These are phyloP conservation scores for Jasminum sambac DNA, from an alignment of 257 asterid genomes.

Conservation along the genomic window DNA sequence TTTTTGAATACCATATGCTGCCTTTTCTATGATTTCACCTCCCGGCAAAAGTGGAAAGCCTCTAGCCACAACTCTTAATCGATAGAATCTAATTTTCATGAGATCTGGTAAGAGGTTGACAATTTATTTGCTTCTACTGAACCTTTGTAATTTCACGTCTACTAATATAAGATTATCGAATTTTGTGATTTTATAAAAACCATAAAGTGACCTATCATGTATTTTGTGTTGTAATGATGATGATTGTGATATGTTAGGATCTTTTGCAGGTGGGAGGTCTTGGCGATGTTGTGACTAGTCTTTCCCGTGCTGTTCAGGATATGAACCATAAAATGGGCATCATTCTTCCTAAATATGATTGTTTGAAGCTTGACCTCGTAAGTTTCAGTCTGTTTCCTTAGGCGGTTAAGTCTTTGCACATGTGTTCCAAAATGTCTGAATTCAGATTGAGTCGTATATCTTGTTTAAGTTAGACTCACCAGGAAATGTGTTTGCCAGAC, in stretches of 20 bases:
- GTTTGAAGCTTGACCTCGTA: slow-evolving; percentile 69
- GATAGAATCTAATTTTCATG: slow-evolving; percentile 4
- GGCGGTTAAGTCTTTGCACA: slow-evolving; percentile 22
- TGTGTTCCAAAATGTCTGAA: slow-evolving; percentile 20
- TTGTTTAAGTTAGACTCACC: slow-evolving; percentile 22
- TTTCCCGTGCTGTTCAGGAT: slow-evolving; percentile 98
- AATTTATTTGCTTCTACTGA: neutral
- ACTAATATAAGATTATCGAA: slow-evolving; percentile 1
- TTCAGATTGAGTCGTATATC: slow-evolving; percentile 17
- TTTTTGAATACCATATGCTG: slow-evolving; percentile 2
- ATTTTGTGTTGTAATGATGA: neutral
- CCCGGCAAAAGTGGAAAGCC: slow-evolving; percentile 12
- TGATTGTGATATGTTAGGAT: slow-evolving; percentile 16
- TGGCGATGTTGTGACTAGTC: slow-evolving; percentile 98
- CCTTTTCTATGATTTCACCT: slow-evolving; percentile 17
- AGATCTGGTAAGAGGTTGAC: slow-evolving; percentile 1
- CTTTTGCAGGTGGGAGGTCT: slow-evolving; percentile 94
- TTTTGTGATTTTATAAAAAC: neutral
- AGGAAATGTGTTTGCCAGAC: neutral
- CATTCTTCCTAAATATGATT: slow-evolving; percentile 91
- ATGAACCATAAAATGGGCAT: slow-evolving; percentile 85
- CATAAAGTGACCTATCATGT: neutral
- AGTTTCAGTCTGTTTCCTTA: slow-evolving; percentile 36
- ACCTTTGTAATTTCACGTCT: slow-evolving; percentile 19
- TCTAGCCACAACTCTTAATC: neutral